Percentiles rank a stretch among this genome's conserved stretches.
Conservation (phyloP, 768 basidiomycete species). For the Auriscalpium microsporum region DNA sequence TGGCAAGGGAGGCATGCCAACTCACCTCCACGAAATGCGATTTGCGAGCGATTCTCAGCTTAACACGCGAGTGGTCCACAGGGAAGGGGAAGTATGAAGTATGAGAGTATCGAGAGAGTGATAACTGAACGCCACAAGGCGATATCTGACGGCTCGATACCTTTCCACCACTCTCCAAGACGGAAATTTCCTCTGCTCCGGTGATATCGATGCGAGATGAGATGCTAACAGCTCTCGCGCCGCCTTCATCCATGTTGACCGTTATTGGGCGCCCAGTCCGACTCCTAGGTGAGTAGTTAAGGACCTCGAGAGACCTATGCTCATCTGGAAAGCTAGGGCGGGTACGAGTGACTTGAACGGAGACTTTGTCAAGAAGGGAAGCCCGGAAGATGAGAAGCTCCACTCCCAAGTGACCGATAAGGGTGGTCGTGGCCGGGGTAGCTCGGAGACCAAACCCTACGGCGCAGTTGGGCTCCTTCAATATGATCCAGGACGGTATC, state of each 20-base stretch:
- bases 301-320: not conserved
- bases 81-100: slow-evolving; percentile 36
- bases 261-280: not conserved
- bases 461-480: slow-evolving; percentile 10
- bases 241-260: not conserved
- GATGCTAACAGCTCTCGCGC: not conserved
- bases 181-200: not conserved
- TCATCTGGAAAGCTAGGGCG: not conserved
- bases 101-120: slow-evolving; percentile 20
- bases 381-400: not conserved
- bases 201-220: slow-evolving; percentile 10
- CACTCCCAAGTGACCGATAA: slow-evolving; percentile 16
- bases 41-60: slow-evolving; percentile 43
- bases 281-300: not conserved
- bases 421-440: slow-evolving; percentile 18
- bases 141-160: slow-evolving; percentile 20
- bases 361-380: not conserved
- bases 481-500: slow-evolving; percentile 21
- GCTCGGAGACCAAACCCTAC: slow-evolving; percentile 10
- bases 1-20: not conserved
- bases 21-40: slow-evolving; percentile 40
- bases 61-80: slow-evolving; percentile 28
- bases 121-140: slow-evolving; percentile 25
- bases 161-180: slow-evolving; percentile 8
- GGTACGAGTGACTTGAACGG: not conserved